Conservation (phyloP, 768 basidiomycete species). For the Postia placenta region DNA sequence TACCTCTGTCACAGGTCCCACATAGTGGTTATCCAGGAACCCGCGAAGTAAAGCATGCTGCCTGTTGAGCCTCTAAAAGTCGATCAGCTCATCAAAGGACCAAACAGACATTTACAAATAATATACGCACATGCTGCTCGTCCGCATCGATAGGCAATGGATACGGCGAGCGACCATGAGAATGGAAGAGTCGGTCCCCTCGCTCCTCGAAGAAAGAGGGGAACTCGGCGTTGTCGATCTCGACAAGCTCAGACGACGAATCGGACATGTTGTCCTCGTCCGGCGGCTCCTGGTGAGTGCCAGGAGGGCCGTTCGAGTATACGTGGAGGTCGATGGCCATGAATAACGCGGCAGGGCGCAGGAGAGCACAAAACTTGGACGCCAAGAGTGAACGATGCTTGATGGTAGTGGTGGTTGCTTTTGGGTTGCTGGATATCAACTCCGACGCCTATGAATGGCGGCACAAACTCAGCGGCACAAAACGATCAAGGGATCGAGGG, state of each 20-base stretch:
- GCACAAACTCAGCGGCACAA: slow-evolving; percentile 19
- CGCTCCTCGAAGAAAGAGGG: slow-evolving; percentile 53
- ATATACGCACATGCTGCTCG: slow-evolving; percentile 55
- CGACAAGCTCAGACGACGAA: slow-evolving; percentile 36
- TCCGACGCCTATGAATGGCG: slow-evolving; percentile 18
- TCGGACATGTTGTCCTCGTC: slow-evolving; percentile 37
- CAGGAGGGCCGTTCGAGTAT: slow-evolving; percentile 6
- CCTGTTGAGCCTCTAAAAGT: slow-evolving; percentile 44
- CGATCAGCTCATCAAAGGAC: too few relatives aligned
- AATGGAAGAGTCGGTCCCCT: slow-evolving; percentile 61
- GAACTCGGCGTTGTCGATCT: slow-evolving; percentile 49
- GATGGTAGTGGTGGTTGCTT: slow-evolving; percentile 11
- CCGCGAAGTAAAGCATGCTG: slow-evolving; percentile 43
- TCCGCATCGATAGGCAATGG: slow-evolving; percentile 66
- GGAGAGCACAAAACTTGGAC: slow-evolving; percentile 1
- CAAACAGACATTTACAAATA: neutral
- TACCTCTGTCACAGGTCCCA: slow-evolving; percentile 52
- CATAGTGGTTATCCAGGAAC: slow-evolving; percentile 50
- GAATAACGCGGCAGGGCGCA: slow-evolving; percentile 1
- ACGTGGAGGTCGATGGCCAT: slow-evolving; percentile 12
- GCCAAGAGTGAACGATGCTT: slow-evolving; percentile 5
- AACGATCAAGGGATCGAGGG: neutral
- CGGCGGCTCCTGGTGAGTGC: slow-evolving; percentile 11
- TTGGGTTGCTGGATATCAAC: slow-evolving; percentile 13
- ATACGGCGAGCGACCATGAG: slow-evolving; percentile 57